A percentile compares a stretch with the other conserved stretches of the same genome.
phyloP scores from a whole-genome alignment of 352 stramenopile genomes.

The Globisporangium cystogenes region DNA sequence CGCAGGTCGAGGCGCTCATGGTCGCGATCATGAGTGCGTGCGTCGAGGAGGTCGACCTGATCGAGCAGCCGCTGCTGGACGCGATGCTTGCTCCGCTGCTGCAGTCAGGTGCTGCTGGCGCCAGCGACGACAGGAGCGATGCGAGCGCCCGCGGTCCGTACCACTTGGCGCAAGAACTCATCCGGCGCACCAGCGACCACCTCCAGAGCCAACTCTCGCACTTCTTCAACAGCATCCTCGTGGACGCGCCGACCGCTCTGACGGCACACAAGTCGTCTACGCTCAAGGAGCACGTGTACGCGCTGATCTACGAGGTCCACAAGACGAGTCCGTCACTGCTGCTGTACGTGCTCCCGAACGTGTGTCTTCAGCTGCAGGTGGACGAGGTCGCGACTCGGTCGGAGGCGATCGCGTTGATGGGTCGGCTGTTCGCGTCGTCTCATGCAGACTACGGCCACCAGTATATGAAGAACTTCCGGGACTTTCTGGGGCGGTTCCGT shows the following conservation, averaged over 20 bases:
- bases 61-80: conserved; percentile 69
- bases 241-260: conserved; percentile 36
- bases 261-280: conserved; percentile 29
- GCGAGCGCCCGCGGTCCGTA: conserved; percentile 26
- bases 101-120: conserved; percentile 4
- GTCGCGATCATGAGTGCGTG: conserved; percentile 65
- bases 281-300: conserved; percentile 78
- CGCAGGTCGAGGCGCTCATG: conserved; percentile 74
- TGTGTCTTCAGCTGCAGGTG: conserved; percentile 83
- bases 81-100: conserved; percentile 54
- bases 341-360: conserved; percentile 79
- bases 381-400: conserved; percentile 81
- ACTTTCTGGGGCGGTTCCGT: conserved; percentile 82
- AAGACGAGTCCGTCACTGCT: conserved; percentile 71
- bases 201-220: conserved; percentile 63
- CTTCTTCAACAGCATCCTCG: conserved; percentile 81
- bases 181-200: conserved; percentile 59
- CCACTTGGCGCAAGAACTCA: conserved; percentile 67
- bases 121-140: not conserved
- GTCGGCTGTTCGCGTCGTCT: conserved; percentile 70
- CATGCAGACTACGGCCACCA: conserved; percentile 67
- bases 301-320: conserved; percentile 81
- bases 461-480: conserved; percentile 81
- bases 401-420: conserved; percentile 69
- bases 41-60: conserved; percentile 59